Evolutionary conservation across 306 rosid species (phyloP), one percentile per base, ranked within the genome.

Genomic region (Sechiopsis laciniata): DNA sequence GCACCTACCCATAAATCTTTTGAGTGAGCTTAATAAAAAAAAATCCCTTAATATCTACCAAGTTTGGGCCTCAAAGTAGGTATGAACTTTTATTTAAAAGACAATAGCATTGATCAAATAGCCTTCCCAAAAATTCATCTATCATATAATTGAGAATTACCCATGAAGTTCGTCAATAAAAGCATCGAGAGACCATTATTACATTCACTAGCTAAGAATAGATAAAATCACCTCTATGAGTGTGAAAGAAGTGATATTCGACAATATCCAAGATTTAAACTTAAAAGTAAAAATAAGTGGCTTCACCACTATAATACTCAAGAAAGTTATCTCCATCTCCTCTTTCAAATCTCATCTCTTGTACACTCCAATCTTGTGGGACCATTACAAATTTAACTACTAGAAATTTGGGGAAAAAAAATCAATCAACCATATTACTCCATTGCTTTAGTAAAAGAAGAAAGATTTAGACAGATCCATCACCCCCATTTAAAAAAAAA

Each of bases 341-440:
- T 55, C 32, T 55, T 55, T 35, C 64, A 53, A 72, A 72, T 55
- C 75, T 72, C 40, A 53, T 72, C 75, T 55, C 64, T 56, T 72
- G 46, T 72, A 53, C 64, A 72, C 64, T 55, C 63, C 63, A 29
- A 72, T 53, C 64, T 2, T 17, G 62, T 72, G 52, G 75, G 75
- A 29, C 52, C 75, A 13, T 69, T 48, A 22, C 58, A 69, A 26
- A 69, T 48, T 48, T 69, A 69, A 50, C 73, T 48, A 19, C 73
- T 46, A 67, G 40, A 67, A 65, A 53, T 65, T 65, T 5, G 16
- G 22, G 24, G 7, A 3, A 14, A 10, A 46, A 21, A 48, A 51
- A 68, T 48, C 73, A 68, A 55, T 48, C 73, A 21, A 46, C 57
- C 55, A 48, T 42, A 42, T 21, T 3, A 21, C 73, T 48, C 73